phyloP scores from a whole-genome alignment of 2,329 filamentous ascomycete genomes.

The Colletotrichum nymphaeae region DNA sequence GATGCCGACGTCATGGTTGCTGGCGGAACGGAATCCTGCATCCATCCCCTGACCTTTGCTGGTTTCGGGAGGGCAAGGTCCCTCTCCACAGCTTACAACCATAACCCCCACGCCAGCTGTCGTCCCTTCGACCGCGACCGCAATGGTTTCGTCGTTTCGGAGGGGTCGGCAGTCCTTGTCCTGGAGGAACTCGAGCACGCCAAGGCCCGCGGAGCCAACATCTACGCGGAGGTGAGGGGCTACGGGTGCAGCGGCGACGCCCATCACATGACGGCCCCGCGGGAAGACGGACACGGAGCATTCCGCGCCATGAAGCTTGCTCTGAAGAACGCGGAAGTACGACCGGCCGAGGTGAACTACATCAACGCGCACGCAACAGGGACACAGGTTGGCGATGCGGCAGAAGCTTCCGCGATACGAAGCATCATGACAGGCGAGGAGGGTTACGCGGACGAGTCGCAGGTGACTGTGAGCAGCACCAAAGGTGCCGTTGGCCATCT shows the following conservation, averaged over 20 bases:
- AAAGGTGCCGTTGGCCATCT: constrained; percentile 95
- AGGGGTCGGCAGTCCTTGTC: constrained; percentile 88
- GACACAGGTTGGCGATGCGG: constrained; percentile 85
- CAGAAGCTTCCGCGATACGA: constrained; percentile 87
- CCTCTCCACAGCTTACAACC: constrained; percentile 84
- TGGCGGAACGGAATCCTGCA: constrained; percentile 94
- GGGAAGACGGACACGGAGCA: constrained; percentile 84
- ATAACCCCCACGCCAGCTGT: constrained; percentile 76
- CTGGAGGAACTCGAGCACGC: constrained; percentile 94
- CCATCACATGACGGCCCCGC: constrained; percentile 92
- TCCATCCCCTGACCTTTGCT: constrained; percentile 92
- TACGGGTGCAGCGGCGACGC: constrained; percentile 94
- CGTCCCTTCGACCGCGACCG: constrained; percentile 87
- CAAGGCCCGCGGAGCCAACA: constrained; percentile 77
- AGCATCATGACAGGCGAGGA: constrained; percentile 79
- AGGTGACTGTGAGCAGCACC: constrained; percentile 89
- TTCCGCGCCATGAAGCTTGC: constrained; percentile 87
- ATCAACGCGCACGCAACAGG: constrained; percentile 96
- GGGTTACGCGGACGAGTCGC: constrained; percentile 68
- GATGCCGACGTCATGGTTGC: constrained; percentile 96
- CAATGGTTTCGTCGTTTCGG: constrained; percentile 90
- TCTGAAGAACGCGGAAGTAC: constrained; percentile 76
- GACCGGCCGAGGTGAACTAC: constrained; percentile 82
- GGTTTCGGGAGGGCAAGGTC: constrained; percentile 92
- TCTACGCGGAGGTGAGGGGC: constrained; percentile 90